Conservation (phyloP, 140 eudicot species). For the Flaveria floridana region DNA sequence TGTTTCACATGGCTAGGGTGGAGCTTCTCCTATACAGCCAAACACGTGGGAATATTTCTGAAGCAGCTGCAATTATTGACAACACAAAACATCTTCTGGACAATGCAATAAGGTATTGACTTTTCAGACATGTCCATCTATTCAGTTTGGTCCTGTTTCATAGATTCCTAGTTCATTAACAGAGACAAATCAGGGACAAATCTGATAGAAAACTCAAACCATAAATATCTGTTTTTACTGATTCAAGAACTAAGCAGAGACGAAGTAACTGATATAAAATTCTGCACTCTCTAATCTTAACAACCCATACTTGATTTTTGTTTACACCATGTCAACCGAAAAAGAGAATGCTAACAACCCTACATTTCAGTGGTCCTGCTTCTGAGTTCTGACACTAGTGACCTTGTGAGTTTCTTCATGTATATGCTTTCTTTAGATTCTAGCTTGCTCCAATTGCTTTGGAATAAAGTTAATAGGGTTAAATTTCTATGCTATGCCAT, state of each 20-base stretch:
- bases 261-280: background rate
- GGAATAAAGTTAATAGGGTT: background rate
- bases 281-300: background rate
- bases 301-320: background rate
- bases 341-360: background rate
- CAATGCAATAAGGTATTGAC: slow-evolving; percentile 56
- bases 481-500: background rate
- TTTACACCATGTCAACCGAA: background rate
- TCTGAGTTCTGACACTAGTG: background rate
- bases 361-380: background rate
- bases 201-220: background rate
- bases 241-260: background rate
- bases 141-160: slow-evolving; percentile 1
- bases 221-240: background rate
- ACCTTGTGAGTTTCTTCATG: background rate
- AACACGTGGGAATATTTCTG: slow-evolving; percentile 36
- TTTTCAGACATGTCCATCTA: background rate
- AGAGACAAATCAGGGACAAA: background rate
- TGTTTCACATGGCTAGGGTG: slow-evolving; percentile 69
- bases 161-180: slow-evolving; percentile 6
- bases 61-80: slow-evolving; percentile 55
- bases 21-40: slow-evolving; percentile 47
- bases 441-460: background rate
- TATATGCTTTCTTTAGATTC: background rate
- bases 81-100: slow-evolving; percentile 53